These are phyloP conservation scores for Russula ochroleuca DNA, from an alignment of 768 basidiomycete species.

Conservation along the genomic window DNA sequence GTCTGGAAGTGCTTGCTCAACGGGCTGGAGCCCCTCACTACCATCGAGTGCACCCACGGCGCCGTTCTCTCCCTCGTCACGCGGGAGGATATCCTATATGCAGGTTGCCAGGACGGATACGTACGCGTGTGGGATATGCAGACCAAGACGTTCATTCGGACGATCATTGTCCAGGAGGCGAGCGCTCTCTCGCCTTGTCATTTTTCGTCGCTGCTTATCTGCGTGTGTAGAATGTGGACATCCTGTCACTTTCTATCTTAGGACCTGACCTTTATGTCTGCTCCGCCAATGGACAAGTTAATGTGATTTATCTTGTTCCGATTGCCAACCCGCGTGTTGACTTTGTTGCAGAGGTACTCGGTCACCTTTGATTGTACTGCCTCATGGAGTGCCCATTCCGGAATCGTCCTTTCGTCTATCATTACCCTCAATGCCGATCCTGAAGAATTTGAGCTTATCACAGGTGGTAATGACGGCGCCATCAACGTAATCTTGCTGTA, in stretches of 20 bases:
- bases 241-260: conserved; percentile 73
- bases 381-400: conserved; percentile 76
- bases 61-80: conserved; percentile 79
- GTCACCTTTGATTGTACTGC: conserved; percentile 80
- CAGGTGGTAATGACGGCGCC: conserved; percentile 81
- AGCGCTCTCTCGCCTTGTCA: conserved; percentile 8
- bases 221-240: conserved; percentile 59
- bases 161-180: conserved; percentile 82
- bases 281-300: conserved; percentile 56
- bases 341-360: conserved; percentile 61
- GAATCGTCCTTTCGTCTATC: conserved; percentile 78
- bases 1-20: conserved; percentile 57
- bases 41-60: conserved; percentile 68
- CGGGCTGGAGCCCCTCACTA: conserved; percentile 51
- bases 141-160: conserved; percentile 80
- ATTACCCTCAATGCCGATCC: conserved; percentile 40
- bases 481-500: conserved; percentile 58
- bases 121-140: conserved; percentile 90
- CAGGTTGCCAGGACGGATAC: conserved; percentile 91
- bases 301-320: conserved; percentile 41
- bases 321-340: not conserved
- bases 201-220: not conserved
- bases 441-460: conserved; percentile 48
- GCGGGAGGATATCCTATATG: conserved; percentile 77
- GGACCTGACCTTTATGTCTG: conserved; percentile 49